Conservation (phyloP, 345 rosid genomes). For the Hibiscus mutabilis region DNA sequence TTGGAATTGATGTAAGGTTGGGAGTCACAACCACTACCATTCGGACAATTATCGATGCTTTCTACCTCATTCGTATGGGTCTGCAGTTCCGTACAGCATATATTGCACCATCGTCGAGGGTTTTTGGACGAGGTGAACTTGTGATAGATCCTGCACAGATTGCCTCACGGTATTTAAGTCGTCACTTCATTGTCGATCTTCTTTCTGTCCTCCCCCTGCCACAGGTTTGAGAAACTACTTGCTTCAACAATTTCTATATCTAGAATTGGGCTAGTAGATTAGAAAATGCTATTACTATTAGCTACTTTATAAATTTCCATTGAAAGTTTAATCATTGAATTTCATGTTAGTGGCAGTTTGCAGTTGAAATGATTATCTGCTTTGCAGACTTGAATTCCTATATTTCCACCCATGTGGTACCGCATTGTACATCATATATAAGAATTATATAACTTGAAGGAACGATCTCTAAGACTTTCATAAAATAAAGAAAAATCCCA, state of each 20-base stretch:
- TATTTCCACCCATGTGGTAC: no score
- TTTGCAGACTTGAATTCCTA: no score
- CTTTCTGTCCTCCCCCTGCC: slow-evolving; percentile 76
- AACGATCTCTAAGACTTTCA: no score
- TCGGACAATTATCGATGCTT: slow-evolving; percentile 52
- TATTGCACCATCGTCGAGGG: slow-evolving; percentile 84
- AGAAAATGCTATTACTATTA: no score
- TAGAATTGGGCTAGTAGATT: no score
- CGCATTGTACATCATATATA: no score
- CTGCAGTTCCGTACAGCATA: slow-evolving; percentile 80
- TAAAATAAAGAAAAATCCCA: no score
- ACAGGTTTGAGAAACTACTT: slow-evolving; percentile 42
- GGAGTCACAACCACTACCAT: slow-evolving; percentile 54
- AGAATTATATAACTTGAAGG: no score
- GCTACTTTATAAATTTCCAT: no score
- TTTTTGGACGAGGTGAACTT: slow-evolving; percentile 92
- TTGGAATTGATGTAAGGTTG: slow-evolving; percentile 47
- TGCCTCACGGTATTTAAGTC: slow-evolving; percentile 58
- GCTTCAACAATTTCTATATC: not conserved
- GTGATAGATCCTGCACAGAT: slow-evolving; percentile 79
- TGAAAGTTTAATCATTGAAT: no score
- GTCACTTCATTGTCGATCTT: slow-evolving; percentile 62
- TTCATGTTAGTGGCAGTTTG: no score
- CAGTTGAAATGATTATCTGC: no score
- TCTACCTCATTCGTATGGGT: slow-evolving; percentile 61